Base-by-base conservation (phyloP, 2,329 filamentous ascomycete genomes). In the Claviceps sp. region DNA sequence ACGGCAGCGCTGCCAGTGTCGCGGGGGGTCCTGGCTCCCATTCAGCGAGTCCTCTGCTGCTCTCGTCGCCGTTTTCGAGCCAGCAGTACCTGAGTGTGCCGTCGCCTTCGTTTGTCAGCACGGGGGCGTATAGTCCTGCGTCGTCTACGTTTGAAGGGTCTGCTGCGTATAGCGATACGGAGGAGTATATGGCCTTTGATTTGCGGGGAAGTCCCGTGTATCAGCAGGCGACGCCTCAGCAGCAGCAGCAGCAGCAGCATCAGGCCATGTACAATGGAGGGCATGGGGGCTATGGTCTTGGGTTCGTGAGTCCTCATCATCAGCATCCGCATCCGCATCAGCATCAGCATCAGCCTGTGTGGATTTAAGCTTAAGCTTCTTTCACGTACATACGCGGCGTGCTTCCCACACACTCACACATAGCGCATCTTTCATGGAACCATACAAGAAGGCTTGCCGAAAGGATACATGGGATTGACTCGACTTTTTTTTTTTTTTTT, bases 131-230 rank as follows among this genome's bases (percentile, higher is more conserved):
- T 62, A 83, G 79, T 62, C 80, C 80, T 49, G 76, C 79, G 22
- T 80, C 79, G 34, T 83, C 80, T 53, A 80, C 75, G 17, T 81
- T 77, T 61, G 75, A 81, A 63, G 70, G 78, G n/a, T 82, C 80
- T 29, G 69, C 80, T 55, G 71, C 75, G 34, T 83, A 81, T 66
- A 83, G 79, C 67, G 80, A 83, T 59, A 71, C 73, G 46, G 79
- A 82, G 52, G 79, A 82, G 56, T 76, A 71, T 55, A 65, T 66
- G 54, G 65, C 72, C 45, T 79, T 70, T 62, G 75, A 78, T 58
- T 63, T 75, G 63, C 62, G 60, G 54, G 62, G 60, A 43, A 47
- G 46, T 47, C 45, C 60, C 64, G 67, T 64, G 58, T 73, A 67
- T 60, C 70, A 58, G 70, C 64, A 69, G 66, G 70, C 56, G 70